Evolutionary conservation across 192 early-diverging fungal species (phyloP), one percentile per base, ranked within the genome.

Genomic region (Gryganskiella cystojenkinii): DNA sequence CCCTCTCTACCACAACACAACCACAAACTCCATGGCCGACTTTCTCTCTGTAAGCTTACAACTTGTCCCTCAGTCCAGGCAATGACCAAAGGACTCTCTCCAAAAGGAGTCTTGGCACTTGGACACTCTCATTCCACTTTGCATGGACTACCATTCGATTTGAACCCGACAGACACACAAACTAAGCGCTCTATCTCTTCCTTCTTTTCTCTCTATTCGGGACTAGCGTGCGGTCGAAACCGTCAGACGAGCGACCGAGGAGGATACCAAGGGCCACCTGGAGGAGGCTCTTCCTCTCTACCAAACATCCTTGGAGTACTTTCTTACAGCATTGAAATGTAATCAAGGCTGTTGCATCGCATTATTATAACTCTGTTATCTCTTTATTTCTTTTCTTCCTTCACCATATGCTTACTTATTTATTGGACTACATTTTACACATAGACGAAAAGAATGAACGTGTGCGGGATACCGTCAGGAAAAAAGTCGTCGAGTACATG

Each of bases 261-360:
- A 96, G 67, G 97, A 98, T 84, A 89, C 81, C 37, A 92, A 91
- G 40, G 92, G 87, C 19, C 94, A 97, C 84, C 97, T 93, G 68
- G 92, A 94, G 53, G 92, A 94, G 54, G 96, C 97, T 11, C 95
- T 96, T 81, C 92, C 89, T 64, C 88, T 88, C 61, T 99, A 99
- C 81, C 85, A 87, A 58, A 92, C 93, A 74, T 87, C 92, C 3
- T 85, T 99, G n/a, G 96, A 99, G 63, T 97, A 94, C 80, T 99
- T 98, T 68, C 83, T 96, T 86, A 90, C 89, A 9, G 97, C 95
- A 9, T 89, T 99, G 67, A 98, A 98, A 89, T 98, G 94, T 95
- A 82, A 74, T 81, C 25, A 31, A 17, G 9, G 24, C 24, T 28
- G 35, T 28, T 1, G 9, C 33, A 20, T 5, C 14, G 0, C 40